Conservation (phyloP, 805 yeast species). For the Ogataea ganodermae region DNA sequence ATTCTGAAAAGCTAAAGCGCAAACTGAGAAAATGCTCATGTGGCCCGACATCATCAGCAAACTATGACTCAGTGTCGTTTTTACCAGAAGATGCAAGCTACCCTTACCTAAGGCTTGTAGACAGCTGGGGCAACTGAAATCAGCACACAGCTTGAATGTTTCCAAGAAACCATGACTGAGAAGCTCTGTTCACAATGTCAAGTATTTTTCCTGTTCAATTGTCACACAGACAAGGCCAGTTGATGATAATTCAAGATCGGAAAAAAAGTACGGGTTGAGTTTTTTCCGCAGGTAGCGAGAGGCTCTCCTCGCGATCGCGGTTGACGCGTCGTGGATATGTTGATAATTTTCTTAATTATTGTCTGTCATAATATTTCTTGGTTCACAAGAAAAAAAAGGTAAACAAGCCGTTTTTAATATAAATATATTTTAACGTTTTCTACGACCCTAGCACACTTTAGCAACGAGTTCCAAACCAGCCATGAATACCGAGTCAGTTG, state of each 20-base stretch:
- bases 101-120: neutral
- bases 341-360: neutral
- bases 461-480: neutral
- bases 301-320: neutral
- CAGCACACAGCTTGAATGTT: neutral
- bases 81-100: neutral
- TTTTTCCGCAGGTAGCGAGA: neutral
- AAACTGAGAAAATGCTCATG: neutral
- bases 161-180: conserved; percentile 4
- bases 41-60: neutral
- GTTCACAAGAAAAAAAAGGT: neutral
- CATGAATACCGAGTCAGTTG: conserved; percentile 1
- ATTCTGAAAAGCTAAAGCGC: conserved; percentile 3
- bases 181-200: neutral
- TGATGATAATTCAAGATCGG: no score
- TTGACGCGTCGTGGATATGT: conserved; percentile 4
- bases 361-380: neutral
- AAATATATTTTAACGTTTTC: no score
- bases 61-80: neutral
- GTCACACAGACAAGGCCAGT: neutral
- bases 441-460: no score
- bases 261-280: no score
- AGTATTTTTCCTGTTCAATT: neutral
- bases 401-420: neutral
- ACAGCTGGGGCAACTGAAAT: neutral